phyloP scores from a whole-genome alignment of 2,329 filamentous ascomycete genomes.

The Dothiorella sarmentorum region DNA sequence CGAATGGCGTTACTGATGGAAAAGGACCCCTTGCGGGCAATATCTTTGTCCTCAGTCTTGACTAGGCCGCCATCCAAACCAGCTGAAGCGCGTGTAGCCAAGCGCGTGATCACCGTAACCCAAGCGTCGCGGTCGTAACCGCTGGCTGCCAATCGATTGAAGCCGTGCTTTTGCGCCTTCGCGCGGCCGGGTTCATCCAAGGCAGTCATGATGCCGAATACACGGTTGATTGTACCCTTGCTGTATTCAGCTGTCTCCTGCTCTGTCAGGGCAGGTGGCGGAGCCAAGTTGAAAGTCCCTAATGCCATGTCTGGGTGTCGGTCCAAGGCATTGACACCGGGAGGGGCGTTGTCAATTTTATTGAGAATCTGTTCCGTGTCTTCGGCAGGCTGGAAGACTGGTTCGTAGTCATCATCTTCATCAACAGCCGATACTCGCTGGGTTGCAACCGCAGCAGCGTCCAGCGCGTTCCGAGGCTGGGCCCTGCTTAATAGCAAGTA shows the following conservation, averaged over 20 bases:
- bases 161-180: slow-evolving; percentile 57
- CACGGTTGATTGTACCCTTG: slow-evolving; percentile 68
- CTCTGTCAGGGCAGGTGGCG: slow-evolving; percentile 69
- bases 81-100: slow-evolving; percentile 75
- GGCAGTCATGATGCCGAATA: slow-evolving; percentile 73
- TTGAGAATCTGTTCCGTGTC: slow-evolving; percentile 74
- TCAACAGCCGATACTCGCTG: slow-evolving; percentile 47
- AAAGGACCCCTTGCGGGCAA: slow-evolving; percentile 30
- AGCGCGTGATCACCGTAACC: slow-evolving; percentile 79
- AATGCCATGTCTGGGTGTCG: slow-evolving; percentile 51
- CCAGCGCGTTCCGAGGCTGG: slow-evolving; percentile 25
- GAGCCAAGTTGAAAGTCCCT: slow-evolving; percentile 73
- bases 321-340: slow-evolving; percentile 45
- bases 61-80: slow-evolving; percentile 61
- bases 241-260: slow-evolving; percentile 72
- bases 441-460: slow-evolving; percentile 31
- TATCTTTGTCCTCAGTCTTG: slow-evolving; percentile 50
- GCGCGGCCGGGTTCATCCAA: slow-evolving; percentile 61
- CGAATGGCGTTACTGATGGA: slow-evolving; percentile 69
- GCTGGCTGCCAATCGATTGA: slow-evolving; percentile 79
- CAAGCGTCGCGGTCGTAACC: slow-evolving; percentile 84
- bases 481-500: slow-evolving; percentile 38
- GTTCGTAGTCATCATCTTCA: slow-evolving; percentile 91
- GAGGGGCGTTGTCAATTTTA: slow-evolving; percentile 68
- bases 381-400: slow-evolving; percentile 75